phyloP scores from a whole-genome alignment of 2,329 filamentous ascomycete genomes.

The Cercospora nicotianae region DNA sequence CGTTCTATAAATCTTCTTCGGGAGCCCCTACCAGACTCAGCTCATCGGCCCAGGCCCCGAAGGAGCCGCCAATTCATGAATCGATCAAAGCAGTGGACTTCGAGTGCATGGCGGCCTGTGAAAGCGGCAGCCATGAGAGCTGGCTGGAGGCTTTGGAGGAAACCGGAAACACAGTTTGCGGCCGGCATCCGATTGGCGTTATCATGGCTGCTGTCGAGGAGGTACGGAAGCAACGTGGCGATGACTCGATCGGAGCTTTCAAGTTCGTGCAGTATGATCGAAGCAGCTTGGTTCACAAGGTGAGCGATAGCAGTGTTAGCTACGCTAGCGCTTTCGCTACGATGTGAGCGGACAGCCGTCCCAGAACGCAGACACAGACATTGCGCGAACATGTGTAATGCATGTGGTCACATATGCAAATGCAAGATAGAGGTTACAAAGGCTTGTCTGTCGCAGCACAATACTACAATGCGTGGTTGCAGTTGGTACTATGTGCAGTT shows the following conservation, averaged over 20 bases:
- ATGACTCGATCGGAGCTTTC: slow-evolving; percentile 51
- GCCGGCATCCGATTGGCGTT: slow-evolving; percentile 90
- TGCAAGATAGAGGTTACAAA: neutral
- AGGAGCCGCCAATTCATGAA: slow-evolving; percentile 68
- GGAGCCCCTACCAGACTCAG: slow-evolving; percentile 44
- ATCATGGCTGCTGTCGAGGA: slow-evolving; percentile 83
- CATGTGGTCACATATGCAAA: neutral
- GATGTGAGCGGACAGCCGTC: slow-evolving; percentile 45
- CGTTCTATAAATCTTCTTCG: slow-evolving; percentile 65
- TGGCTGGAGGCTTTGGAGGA: slow-evolving; percentile 69
- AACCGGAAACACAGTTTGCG: slow-evolving; percentile 91
- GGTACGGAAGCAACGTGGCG: slow-evolving; percentile 42
- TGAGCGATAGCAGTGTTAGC: slow-evolving; percentile 82
- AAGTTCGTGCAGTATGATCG: slow-evolving; percentile 83
- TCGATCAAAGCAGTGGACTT: slow-evolving; percentile 80
- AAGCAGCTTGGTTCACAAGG: slow-evolving; percentile 69
- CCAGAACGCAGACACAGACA: neutral
- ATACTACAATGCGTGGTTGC: neutral
- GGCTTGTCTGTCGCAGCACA: neutral
- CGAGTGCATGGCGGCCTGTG: slow-evolving; percentile 79
- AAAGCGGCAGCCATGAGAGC: slow-evolving; percentile 67
- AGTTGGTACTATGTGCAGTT: neutral
- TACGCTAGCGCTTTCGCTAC: slow-evolving; percentile 92
- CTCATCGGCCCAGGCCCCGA: slow-evolving; percentile 45
- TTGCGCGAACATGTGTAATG: neutral